Percentiles rank a stretch among this genome's conserved stretches.
These are phyloP conservation scores for Toxicodendron radicans DNA, from an alignment of 345 rosid species.

Conservation along the genomic window DNA sequence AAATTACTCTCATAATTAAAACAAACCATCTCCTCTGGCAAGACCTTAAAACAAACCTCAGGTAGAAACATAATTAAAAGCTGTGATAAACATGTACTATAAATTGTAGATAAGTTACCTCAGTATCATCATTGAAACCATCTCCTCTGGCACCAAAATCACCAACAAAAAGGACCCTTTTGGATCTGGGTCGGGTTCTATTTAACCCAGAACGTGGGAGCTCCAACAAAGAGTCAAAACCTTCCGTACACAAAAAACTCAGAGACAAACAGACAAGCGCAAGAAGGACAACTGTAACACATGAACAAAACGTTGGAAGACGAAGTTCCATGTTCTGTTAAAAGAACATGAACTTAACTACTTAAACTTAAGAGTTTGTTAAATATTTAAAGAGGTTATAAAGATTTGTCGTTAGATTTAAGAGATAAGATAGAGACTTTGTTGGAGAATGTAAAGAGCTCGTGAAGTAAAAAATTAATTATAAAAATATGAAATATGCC, in stretches of 20 bases:
- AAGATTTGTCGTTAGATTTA: background rate
- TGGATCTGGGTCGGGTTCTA: slow-evolving; percentile 47
- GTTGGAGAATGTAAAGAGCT: background rate
- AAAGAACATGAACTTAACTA: too few species aligned
- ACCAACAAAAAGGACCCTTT: slow-evolving; percentile 47
- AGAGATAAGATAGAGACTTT: background rate
- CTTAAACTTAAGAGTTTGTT: too few species aligned
- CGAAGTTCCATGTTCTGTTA: slow-evolving; percentile 21
- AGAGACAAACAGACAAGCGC: slow-evolving; percentile 14
- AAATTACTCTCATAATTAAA: too few species aligned
- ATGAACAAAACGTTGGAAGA: slow-evolving; percentile 22
- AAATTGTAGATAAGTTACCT: slow-evolving; percentile 32
- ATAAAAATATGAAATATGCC: background rate
- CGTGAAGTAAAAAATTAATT: too few species aligned
- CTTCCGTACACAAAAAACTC: slow-evolving; percentile 36
- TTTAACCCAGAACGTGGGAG: slow-evolving; percentile 49
- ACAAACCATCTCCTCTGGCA: too few species aligned
- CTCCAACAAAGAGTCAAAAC: slow-evolving; percentile 52
- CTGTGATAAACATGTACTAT: background rate
- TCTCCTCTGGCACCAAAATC: slow-evolving; percentile 77
- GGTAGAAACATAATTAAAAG: background rate
- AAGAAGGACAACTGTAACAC: slow-evolving; percentile 9
- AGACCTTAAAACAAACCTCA: too few species aligned
- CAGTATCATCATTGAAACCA: slow-evolving; percentile 65
- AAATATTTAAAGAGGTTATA: background rate